Percentiles rank a stretch among this genome's conserved stretches.
Conservation (phyloP, 2,329 filamentous ascomycete species). For the Trichoderma atrobrunneum region DNA sequence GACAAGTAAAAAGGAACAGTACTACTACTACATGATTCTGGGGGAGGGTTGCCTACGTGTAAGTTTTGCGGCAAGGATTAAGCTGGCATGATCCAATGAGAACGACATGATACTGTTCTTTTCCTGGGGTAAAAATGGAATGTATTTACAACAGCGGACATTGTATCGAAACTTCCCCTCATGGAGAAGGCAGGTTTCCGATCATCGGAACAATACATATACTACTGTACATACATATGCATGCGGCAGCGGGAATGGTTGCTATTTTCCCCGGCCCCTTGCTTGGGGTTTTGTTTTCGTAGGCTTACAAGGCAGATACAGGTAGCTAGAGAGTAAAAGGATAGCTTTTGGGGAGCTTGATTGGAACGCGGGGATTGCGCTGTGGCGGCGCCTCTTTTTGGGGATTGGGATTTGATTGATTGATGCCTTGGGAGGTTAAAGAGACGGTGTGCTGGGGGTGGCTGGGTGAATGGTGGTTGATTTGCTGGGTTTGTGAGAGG, state of each 20-base stretch:
- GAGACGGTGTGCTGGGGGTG: background rate
- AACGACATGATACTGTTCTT: background rate
- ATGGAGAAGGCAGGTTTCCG: background rate
- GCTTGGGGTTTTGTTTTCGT: background rate
- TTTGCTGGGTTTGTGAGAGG: background rate
- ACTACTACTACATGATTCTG: background rate
- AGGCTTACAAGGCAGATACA: conserved; percentile 5
- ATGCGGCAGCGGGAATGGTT: background rate
- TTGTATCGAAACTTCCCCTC: background rate
- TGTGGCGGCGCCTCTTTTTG: conserved; percentile 14
- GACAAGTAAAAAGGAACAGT: background rate
- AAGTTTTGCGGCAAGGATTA: background rate
- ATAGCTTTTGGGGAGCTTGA: background rate
- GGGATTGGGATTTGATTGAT: background rate
- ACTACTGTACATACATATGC: background rate
- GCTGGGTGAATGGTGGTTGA: background rate
- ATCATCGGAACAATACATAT: background rate
- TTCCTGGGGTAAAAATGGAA: background rate
- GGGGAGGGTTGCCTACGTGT: background rate
- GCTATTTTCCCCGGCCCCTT: background rate
- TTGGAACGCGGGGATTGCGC: background rate
- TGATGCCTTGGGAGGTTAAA: background rate
- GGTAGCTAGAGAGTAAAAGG: background rate
- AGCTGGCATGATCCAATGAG: background rate
- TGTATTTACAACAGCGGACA: background rate